Percentiles rank a stretch among this genome's conserved stretches.
phyloP scores from a whole-genome alignment of 2,329 filamentous ascomycete genomes.

The Talaromyces sp. region DNA sequence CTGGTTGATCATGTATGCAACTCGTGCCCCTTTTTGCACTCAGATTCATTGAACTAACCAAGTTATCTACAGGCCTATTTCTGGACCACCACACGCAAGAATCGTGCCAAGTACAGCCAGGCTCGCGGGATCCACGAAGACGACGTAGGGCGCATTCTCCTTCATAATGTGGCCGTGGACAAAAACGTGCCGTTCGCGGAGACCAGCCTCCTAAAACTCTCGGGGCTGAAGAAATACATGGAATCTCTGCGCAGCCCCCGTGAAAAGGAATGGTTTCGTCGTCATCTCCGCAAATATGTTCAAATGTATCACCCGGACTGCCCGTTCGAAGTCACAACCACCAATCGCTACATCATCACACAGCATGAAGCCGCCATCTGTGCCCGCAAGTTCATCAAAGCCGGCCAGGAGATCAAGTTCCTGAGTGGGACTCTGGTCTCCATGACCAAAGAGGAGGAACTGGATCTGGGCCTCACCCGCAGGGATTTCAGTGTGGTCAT shows the following conservation, averaged over 20 bases:
- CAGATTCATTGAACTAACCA: constrained; percentile 17
- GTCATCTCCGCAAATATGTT: constrained; percentile 86
- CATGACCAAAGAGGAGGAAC: constrained; percentile 90
- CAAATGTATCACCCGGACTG: constrained; percentile 92
- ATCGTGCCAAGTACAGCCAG: constrained; percentile 81
- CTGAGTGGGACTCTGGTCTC: constrained; percentile 87
- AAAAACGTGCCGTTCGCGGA: constrained; percentile 74
- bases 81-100: constrained; percentile 96
- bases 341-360: constrained; percentile 91
- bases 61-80: constrained; percentile 72
- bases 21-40: constrained; percentile 5
- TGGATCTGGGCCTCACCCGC: constrained; percentile 74
- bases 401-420: constrained; percentile 86
- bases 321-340: constrained; percentile 89
- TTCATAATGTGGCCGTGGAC: constrained; percentile 69
- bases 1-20: constrained; percentile 86
- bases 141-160: constrained; percentile 62
- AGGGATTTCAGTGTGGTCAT: constrained; percentile 98
- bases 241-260: constrained; percentile 69
- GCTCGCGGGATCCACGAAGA: constrained; percentile 76
- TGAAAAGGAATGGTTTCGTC: constrained; percentile 83
- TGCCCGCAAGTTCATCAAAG: constrained; percentile 75
- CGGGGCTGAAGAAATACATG: constrained; percentile 73
- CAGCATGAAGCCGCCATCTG: constrained; percentile 86
- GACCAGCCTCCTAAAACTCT: constrained; percentile 69